Conservation (phyloP, 257 asterid species). For the Solanum appendiculatum region DNA sequence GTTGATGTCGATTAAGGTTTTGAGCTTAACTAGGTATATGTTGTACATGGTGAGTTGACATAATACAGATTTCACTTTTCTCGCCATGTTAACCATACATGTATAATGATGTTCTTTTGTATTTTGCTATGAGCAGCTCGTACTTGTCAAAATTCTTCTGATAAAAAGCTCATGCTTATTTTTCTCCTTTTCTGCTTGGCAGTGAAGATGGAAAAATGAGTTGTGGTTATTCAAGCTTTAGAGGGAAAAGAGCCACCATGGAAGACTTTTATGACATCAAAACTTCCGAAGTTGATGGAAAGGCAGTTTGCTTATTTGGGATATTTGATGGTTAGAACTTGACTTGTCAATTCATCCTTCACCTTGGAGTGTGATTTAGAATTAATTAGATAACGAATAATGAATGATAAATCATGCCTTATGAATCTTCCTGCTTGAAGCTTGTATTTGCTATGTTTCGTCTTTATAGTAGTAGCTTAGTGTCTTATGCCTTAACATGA, state of each 20-base stretch:
- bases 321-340: conserved; percentile 83
- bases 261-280: conserved; percentile 93
- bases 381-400: neutral
- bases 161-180: neutral
- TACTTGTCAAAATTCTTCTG: neutral
- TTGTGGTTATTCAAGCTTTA: conserved; percentile 91
- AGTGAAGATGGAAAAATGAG: conserved; percentile 81
- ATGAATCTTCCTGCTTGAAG: neutral
- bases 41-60: neutral
- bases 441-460: neutral
- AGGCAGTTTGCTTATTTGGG: conserved; percentile 78
- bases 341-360: neutral
- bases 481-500: neutral
- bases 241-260: conserved; percentile 96
- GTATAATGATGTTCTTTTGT: neutral
- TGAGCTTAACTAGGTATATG: neutral
- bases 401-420: neutral
- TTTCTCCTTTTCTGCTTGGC: conserved; percentile 28
- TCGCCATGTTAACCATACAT: neutral
- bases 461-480: neutral
- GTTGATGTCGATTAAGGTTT: neutral
- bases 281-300: conserved; percentile 61
- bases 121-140: neutral
- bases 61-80: neutral
- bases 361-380: neutral